Base-by-base conservation (phyloP, 768 basidiomycete genomes). In the Ramaria sp. region DNA sequence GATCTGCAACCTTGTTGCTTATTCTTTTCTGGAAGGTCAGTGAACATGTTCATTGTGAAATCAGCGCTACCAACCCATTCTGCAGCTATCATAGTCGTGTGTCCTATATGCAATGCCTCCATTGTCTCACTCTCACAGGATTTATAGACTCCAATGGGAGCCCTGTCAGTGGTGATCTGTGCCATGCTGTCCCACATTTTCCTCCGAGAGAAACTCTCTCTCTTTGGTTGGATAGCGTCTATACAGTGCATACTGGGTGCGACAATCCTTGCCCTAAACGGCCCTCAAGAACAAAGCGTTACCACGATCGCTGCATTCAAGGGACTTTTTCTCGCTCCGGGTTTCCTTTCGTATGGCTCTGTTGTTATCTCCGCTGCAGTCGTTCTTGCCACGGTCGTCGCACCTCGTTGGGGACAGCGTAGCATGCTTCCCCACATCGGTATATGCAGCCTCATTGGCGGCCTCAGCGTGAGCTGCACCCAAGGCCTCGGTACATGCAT, bases 221-320 rank as follows among this genome's bases (percentile, higher is more conserved):
- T 76, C 53, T 77, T 78, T 60, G 76, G 77, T 31, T 76, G 75
- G 73, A 68, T 77, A 54, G 75, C 73, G 1, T 76, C 73, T 57
- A 66, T 66, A 1, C 56, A 60, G 53, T 62, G 59, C 33, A 60
- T 62, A n/a, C 60, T 71, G 49, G 71, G 71, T 7, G 66, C 70
- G 1, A 67, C 68, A 43, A 71, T 75, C 56, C 69, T 76, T 45
- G 73, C 73, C 5, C 65, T 77, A 48, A 78, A 77, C 55, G 75
- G 63, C 15, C 68, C 68, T 15, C 54, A 63, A 50, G 63, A 67
- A 59, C 60, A 63, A 37, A 57, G 63, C 33, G 63, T 65, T 6
- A 46, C 54, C 11, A 63, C 63, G 33, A 66, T 65, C 46, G 33
- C 33, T 1, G 65, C 62, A 11, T 74, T 77, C 62, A 69, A 71